Percentiles rank a stretch among this genome's conserved stretches.
These are phyloP conservation scores for Ophiostoma sp. DNA, from an alignment of 2,329 filamentous ascomycete genomes.

Conservation along the genomic window DNA sequence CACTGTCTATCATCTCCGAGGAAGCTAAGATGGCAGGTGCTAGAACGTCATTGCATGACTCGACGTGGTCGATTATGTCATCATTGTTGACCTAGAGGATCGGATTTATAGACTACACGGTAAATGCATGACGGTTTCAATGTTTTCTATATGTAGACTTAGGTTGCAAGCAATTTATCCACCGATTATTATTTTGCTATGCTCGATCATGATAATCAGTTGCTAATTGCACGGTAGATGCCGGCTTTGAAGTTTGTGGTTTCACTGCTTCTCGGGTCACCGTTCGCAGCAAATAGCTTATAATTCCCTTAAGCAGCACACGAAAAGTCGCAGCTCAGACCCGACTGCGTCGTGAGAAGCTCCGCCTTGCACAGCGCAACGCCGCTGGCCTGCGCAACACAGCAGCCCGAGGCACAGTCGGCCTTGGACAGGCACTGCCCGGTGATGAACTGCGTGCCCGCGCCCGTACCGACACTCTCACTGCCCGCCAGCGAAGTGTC, in stretches of 20 bases:
- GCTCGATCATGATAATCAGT: neutral
- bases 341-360: neutral
- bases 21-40: too few species aligned
- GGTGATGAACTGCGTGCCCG: neutral
- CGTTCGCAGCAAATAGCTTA: neutral
- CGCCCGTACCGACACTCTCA: neutral
- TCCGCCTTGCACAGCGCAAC: slow-evolving; percentile 24
- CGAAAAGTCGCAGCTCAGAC: neutral
- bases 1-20: too few species aligned
- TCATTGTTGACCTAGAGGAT: too few species aligned
- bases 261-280: too few species aligned
- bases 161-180: too few species aligned
- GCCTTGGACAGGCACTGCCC: slow-evolving; percentile 30
- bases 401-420: slow-evolving; percentile 33
- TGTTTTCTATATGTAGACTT: too few species aligned
- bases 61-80: too few species aligned
- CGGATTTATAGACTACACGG: too few species aligned
- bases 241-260: too few species aligned
- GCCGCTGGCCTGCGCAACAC: slow-evolving; percentile 27
- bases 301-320: neutral
- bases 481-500: neutral
- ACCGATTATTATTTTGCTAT: too few species aligned
- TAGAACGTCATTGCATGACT: too few species aligned
- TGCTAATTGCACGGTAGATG: neutral
- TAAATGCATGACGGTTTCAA: too few species aligned